phyloP scores from a whole-genome alignment of 2,329 filamentous ascomycete species.

The Calonectria crousiana region DNA sequence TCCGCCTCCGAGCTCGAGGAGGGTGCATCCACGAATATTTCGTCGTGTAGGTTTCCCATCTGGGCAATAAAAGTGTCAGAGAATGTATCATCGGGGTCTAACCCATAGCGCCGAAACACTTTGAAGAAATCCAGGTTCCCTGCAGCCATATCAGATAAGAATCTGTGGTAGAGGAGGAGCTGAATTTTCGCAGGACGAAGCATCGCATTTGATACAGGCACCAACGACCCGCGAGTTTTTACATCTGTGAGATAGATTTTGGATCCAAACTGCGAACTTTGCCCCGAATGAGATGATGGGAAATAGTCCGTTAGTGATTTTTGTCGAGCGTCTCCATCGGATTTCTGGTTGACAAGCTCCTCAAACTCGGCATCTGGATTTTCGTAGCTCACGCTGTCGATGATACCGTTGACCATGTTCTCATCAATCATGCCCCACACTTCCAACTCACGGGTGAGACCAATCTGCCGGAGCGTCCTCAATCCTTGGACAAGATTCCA shows the following conservation, averaged over 20 bases:
- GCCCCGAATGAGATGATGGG: conserved; percentile 33
- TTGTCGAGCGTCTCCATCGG: conserved; percentile 47
- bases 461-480: conserved; percentile 76
- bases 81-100: conserved; percentile 75
- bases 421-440: conserved; percentile 89
- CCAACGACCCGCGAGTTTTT: conserved; percentile 80
- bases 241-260: conserved; percentile 85
- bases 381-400: conserved; percentile 85
- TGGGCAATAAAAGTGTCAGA: conserved; percentile 85
- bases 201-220: conserved; percentile 75
- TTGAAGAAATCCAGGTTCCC: conserved; percentile 76
- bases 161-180: conserved; percentile 88
- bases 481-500: conserved; percentile 95
- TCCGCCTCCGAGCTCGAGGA: conserved; percentile 49
- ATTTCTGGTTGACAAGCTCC: conserved; percentile 57
- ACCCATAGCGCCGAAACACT: conserved; percentile 78
- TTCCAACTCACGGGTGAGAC: conserved; percentile 81
- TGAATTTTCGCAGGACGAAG: conserved; percentile 87
- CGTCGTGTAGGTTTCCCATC: conserved; percentile 76
- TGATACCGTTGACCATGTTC: conserved; percentile 87
- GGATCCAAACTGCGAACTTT: conserved; percentile 16
- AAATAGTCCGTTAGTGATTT: conserved; percentile 58
- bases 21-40: conserved; percentile 67
- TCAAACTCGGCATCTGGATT: conserved; percentile 82
- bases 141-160: conserved; percentile 81